These are phyloP conservation scores for Fonsecaea monophora DNA, from an alignment of 2,329 filamentous ascomycete genomes.

Conservation along the genomic window DNA sequence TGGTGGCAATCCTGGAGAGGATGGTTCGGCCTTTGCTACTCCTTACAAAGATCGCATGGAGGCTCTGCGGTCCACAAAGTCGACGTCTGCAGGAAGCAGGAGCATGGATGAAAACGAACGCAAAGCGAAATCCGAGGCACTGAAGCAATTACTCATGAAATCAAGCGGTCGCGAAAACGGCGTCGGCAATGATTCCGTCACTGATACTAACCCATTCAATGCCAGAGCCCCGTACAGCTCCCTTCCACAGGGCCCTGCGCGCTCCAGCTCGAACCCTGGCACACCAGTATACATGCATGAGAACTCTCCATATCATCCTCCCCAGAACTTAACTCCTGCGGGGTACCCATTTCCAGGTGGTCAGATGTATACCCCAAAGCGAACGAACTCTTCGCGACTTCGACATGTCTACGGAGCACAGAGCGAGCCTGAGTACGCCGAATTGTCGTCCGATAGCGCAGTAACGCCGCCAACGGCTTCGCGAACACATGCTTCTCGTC, in stretches of 20 bases:
- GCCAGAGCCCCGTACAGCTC: conserved; percentile 33
- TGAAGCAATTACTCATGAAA: conserved; percentile 56
- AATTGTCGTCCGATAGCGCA: conserved; percentile 36
- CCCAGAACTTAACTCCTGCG: conserved; percentile 9
- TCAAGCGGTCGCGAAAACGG: conserved; percentile 37
- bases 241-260: conserved; percentile 17
- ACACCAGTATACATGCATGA: conserved; percentile 30
- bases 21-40: conserved; percentile 73
- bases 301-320: conserved; percentile 13
- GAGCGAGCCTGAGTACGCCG: conserved; percentile 35
- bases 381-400: conserved; percentile 34
- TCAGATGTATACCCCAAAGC: conserved; percentile 29
- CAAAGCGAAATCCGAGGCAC: conserved; percentile 52
- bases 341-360: conserved; percentile 25
- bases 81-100: conserved; percentile 42
- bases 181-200: conserved; percentile 34
- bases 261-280: conserved; percentile 28
- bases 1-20: conserved; percentile 43
- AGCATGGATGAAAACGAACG: conserved; percentile 49
- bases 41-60: conserved; percentile 56
- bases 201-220: conserved; percentile 44
- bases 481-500: conserved; percentile 25
- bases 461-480: conserved; percentile 35
- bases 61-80: conserved; percentile 49
- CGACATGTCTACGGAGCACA: conserved; percentile 35